These are phyloP conservation scores for Neocatenulostroma microsporum DNA, from an alignment of 2,329 filamentous ascomycete genomes.

Conservation along the genomic window DNA sequence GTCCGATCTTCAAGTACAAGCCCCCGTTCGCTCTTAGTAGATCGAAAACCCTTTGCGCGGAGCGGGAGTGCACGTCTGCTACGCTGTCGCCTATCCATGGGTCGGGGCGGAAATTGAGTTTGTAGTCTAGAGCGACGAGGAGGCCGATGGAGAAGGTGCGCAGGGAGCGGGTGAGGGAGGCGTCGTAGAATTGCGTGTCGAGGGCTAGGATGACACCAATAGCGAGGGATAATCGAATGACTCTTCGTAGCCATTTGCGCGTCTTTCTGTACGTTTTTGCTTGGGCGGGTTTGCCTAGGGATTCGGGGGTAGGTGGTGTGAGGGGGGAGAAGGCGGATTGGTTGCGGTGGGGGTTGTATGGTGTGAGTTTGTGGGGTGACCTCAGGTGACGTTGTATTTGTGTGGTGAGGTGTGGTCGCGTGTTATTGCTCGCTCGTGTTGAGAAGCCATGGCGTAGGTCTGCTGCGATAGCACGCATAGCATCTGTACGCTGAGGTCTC, in stretches of 20 bases:
- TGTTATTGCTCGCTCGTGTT: slow-evolving; percentile 6
- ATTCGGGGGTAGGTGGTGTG: slow-evolving; percentile 65
- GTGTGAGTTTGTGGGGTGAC: slow-evolving; percentile 4
- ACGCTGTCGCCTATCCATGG: slow-evolving; percentile 68
- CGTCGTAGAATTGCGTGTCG: slow-evolving; percentile 70
- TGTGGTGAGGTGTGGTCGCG: slow-evolving; percentile 8
- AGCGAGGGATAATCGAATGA: slow-evolving; percentile 54
- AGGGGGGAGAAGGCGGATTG: slow-evolving; percentile 36
- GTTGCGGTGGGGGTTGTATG: slow-evolving; percentile 11
- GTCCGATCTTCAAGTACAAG: slow-evolving; percentile 93
- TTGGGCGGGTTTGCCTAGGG: slow-evolving; percentile 62
- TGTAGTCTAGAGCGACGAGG: slow-evolving; percentile 83
- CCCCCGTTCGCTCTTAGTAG: slow-evolving; percentile 82
- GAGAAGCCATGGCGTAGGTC: slow-evolving; percentile 11
- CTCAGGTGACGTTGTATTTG: not conserved
- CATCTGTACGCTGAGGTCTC: slow-evolving; percentile 17
- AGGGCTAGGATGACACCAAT: slow-evolving; percentile 57
- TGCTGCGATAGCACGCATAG: slow-evolving; percentile 16
- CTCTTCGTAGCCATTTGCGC: slow-evolving; percentile 68
- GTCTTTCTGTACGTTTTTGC: slow-evolving; percentile 64
- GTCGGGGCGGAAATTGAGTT: slow-evolving; percentile 82
- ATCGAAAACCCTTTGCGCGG: slow-evolving; percentile 73
- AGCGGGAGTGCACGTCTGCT: slow-evolving; percentile 70
- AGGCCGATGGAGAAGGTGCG: slow-evolving; percentile 76
- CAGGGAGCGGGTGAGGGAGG: slow-evolving; percentile 66